phyloP scores from a whole-genome alignment of 768 basidiomycete genomes.

The Podaxis rugospora region DNA sequence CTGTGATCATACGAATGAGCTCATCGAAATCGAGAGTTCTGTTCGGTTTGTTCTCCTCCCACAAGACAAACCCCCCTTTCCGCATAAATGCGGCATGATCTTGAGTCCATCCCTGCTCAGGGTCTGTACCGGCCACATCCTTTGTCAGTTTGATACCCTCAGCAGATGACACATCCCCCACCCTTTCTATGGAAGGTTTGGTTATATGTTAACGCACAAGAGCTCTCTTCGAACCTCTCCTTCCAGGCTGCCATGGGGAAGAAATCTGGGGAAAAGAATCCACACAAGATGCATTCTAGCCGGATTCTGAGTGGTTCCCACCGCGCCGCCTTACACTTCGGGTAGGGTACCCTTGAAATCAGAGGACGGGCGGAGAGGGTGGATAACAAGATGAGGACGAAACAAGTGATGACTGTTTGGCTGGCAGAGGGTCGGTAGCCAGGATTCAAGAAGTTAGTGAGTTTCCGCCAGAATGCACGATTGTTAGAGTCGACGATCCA shows the following conservation, averaged over 20 bases:
- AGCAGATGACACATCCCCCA: not conserved
- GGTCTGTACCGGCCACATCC: not conserved
- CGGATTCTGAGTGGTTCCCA: not conserved
- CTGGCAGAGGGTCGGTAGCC: not conserved
- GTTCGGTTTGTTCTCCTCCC: not conserved
- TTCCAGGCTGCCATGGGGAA: not conserved
- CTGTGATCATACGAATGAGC: not conserved
- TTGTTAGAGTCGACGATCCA: not conserved
- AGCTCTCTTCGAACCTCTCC: not conserved
- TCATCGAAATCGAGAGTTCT: not conserved
- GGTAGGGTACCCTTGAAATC: not conserved
- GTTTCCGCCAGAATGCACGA: not conserved
- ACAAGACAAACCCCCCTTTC: not conserved
- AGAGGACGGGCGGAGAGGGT: not conserved
- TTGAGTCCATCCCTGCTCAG: not conserved
- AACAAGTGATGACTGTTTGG: not conserved
- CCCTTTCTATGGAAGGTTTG: not conserved
- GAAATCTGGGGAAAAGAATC: not conserved
- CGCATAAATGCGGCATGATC: not conserved
- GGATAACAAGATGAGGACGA: not conserved
- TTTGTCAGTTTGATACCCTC: not conserved
- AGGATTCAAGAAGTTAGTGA: not conserved
- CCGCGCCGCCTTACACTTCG: not conserved
- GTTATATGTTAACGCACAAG: not conserved
- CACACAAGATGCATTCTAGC: not conserved